Base-by-base conservation (phyloP, 2,329 filamentous ascomycete species). In the Didymella sp. region DNA sequence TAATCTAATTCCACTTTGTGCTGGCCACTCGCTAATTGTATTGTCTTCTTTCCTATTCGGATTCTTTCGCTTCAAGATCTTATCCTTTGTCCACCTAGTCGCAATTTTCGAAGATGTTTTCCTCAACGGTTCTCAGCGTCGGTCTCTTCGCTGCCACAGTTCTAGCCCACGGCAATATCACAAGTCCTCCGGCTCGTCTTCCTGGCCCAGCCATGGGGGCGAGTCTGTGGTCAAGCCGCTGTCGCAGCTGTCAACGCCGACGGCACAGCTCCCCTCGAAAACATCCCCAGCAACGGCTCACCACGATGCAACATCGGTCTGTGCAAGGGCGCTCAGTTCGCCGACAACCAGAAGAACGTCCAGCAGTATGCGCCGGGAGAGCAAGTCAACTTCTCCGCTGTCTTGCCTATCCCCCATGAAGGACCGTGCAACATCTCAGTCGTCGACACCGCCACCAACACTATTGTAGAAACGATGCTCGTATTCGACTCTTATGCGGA, bases 361-460 rank as follows among this genome's bases (percentile, higher is more conserved):
- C 76, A 74, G 37, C 76, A 72, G 24, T 85, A 80, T 75, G 80
- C 77, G 13, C 68, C 78, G 2, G 80, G 81, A 47, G 58, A 64
- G 15, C 71, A 73, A 28, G 73, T 84, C 40, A 63, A 74, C 21
- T 73, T 83, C 50, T 72, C 70, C 31, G 78, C 82, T 62, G 77
- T 82, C 56, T 75, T 84, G 56, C 73, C 75, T 17, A 81, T 82
- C 49, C 82, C 82, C 24, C 84, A 86, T 69, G 81, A 80, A 25
- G 84, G 84, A 22, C 75, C 73, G 6, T 82, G 81, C 55, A 87
- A 87, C 69, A 82, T 88, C n/a, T 84, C 81, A 8, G 79, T 88
- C 41, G 80, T 88, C 61, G 77, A 84, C 65, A 85, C 83, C 2
- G 75, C 78, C 25, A 80, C 77, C 56, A 82, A 86, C 73, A 75